phyloP scores from a whole-genome alignment of 352 stramenopile species.

The Pythium brachiatum region DNA sequence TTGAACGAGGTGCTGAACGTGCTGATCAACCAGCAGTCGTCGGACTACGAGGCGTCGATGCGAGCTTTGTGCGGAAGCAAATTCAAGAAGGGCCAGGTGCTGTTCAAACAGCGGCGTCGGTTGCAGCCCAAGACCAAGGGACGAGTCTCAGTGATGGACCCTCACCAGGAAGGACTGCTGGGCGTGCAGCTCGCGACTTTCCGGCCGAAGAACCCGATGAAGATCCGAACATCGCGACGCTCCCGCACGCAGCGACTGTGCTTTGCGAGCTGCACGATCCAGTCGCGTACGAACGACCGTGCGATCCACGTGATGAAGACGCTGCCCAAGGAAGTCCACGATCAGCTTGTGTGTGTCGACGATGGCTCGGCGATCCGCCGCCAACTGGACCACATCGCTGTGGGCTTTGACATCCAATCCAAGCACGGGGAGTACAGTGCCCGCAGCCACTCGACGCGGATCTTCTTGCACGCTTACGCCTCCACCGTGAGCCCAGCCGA shows the following conservation, averaged over 20 bases:
- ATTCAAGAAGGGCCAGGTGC: slow-evolving; percentile 44
- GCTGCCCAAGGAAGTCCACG: slow-evolving; percentile 45
- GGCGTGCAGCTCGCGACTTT: slow-evolving; percentile 17
- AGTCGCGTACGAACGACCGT: slow-evolving; percentile 34
- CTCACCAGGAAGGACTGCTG: not conserved
- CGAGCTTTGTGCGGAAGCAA: slow-evolving; percentile 42
- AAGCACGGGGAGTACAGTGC: slow-evolving; percentile 22
- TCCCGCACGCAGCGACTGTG: slow-evolving; percentile 49
- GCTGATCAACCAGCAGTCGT: slow-evolving; percentile 41
- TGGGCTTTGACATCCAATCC: slow-evolving; percentile 53
- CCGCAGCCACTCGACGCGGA: slow-evolving; percentile 34
- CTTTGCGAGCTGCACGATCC: slow-evolving; percentile 41
- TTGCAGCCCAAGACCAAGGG: slow-evolving; percentile 15
- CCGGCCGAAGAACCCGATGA: slow-evolving; percentile 3
- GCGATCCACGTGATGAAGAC: slow-evolving; percentile 62
- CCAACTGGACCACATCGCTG: slow-evolving; percentile 42
- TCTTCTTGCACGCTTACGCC: slow-evolving; percentile 53
- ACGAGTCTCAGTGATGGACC: not conserved
- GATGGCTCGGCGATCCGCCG: slow-evolving; percentile 45
- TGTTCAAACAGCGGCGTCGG: slow-evolving; percentile 45
- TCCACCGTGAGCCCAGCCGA: slow-evolving; percentile 29
- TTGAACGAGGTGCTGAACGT: slow-evolving; percentile 65
- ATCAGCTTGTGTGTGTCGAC: slow-evolving; percentile 38
- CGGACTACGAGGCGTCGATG: slow-evolving; percentile 45
- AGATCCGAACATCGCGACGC: slow-evolving; percentile 14